A percentile compares a stretch with the other conserved stretches of the same genome.
phyloP scores from a whole-genome alignment of 805 yeast genomes.

The Wickerhamiella australiensis region DNA sequence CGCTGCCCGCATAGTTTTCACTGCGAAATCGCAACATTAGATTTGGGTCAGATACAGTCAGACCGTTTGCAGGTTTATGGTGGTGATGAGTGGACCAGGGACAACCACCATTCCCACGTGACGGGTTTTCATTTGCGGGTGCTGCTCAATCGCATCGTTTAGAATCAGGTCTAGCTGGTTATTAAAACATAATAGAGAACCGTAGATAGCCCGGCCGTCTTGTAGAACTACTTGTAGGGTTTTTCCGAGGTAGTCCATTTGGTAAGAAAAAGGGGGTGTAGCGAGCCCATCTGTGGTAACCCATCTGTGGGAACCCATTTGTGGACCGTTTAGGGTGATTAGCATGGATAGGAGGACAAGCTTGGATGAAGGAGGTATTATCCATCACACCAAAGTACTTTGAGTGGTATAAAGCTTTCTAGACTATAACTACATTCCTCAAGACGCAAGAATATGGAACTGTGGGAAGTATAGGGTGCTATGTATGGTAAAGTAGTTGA shows the following conservation, averaged over 20 bases:
- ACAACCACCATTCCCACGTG: slow-evolving; percentile 28
- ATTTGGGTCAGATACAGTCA: too few relatives aligned
- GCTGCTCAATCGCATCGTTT: slow-evolving; percentile 26
- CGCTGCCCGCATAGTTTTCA: slow-evolving; percentile 73
- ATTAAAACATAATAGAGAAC: slow-evolving; percentile 26
- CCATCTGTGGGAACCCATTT: too few relatives aligned
- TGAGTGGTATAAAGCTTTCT: too few relatives aligned
- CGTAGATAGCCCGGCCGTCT: slow-evolving; percentile 28
- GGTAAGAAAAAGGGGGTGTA: not conserved
- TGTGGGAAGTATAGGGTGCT: too few relatives aligned
- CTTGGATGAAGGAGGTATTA: too few relatives aligned
- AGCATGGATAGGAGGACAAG: too few relatives aligned
- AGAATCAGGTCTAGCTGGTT: slow-evolving; percentile 26
- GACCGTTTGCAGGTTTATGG: slow-evolving; percentile 15
- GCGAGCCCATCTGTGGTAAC: too few relatives aligned
- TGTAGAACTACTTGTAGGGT: slow-evolving; percentile 18
- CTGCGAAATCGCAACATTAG: slow-evolving; percentile 73
- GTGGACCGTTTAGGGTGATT: too few relatives aligned
- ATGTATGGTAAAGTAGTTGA: too few relatives aligned
- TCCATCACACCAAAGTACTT: too few relatives aligned
- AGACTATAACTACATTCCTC: too few relatives aligned
- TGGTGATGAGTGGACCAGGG: slow-evolving; percentile 23
- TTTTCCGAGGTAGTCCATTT: slow-evolving; percentile 10
- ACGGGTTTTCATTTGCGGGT: slow-evolving; percentile 20
- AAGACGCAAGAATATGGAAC: too few relatives aligned